A percentile compares a stretch with the other conserved stretches of the same genome.
These are phyloP conservation scores for Pseudocercospora eumusae DNA, from an alignment of 2,329 filamentous ascomycete genomes.

Conservation along the genomic window DNA sequence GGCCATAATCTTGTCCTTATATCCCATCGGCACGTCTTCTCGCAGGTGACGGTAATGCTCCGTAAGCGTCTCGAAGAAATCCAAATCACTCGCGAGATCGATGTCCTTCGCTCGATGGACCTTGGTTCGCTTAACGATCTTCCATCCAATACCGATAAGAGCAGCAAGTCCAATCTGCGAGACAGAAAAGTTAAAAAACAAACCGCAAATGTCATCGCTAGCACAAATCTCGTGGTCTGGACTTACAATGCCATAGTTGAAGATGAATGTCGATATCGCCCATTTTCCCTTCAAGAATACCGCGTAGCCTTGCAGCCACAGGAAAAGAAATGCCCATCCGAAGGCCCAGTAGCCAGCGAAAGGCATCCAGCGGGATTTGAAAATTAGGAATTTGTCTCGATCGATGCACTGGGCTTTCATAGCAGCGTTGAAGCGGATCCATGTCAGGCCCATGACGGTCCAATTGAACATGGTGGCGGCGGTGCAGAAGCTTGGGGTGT, in stretches of 20 bases:
- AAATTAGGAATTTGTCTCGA: neutral
- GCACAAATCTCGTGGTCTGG: no score
- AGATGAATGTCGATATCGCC: neutral
- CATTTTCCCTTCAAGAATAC: constrained; percentile 6
- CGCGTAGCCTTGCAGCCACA: constrained; percentile 1
- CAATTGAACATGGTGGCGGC: constrained; percentile 10
- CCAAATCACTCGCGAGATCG: neutral
- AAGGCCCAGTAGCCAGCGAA: constrained; percentile 9
- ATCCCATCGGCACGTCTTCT: constrained; percentile 2
- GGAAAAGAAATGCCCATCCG: neutral
- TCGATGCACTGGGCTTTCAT: constrained; percentile 7
- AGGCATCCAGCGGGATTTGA: constrained; percentile 1
- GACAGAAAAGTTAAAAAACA: no score
- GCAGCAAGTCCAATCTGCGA: constrained; percentile 2
- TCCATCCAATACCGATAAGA: constrained; percentile 3
- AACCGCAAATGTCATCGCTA: no score
- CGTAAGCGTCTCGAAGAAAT: constrained; percentile 4
- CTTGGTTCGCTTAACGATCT: constrained; percentile 6
- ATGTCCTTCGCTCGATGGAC: neutral
- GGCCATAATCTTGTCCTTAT: constrained; percentile 11
- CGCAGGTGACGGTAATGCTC: constrained; percentile 3
- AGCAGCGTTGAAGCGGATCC: constrained; percentile 2
- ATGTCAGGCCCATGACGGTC: neutral
- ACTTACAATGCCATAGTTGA: constrained; percentile 1
- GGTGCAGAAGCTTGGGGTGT: neutral